A percentile compares a stretch with the other conserved stretches of the same genome.
Evolutionary conservation across 2,329 filamentous ascomycete genomes (phyloP).

Genomic region (Leptographium lundbergii): DNA sequence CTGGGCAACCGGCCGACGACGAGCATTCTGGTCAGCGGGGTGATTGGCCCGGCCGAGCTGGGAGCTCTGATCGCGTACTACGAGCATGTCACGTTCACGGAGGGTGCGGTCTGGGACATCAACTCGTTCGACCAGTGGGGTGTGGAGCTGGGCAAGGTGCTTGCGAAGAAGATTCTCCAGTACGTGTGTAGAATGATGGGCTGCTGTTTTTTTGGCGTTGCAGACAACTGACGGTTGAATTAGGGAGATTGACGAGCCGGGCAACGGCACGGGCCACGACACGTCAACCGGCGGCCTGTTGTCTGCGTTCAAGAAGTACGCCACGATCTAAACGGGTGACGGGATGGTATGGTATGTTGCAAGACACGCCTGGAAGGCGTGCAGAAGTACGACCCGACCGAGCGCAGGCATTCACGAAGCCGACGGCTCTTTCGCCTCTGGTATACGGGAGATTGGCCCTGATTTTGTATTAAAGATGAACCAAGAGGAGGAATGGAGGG

Average conservation of each 20-base stretch:
- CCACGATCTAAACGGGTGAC: constrained; percentile 25
- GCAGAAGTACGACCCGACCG: no score
- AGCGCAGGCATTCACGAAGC: no score
- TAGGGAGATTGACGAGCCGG: constrained; percentile 67
- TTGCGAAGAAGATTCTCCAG: constrained; percentile 80
- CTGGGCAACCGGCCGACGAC: constrained; percentile 94
- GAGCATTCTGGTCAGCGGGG: constrained; percentile 75
- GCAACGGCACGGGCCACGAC: constrained; percentile 64
- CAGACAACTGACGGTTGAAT: neutral
- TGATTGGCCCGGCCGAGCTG: constrained; percentile 87
- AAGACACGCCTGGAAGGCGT: no score
- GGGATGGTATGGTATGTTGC: no score
- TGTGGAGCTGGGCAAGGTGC: constrained; percentile 90
- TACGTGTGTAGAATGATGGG: constrained; percentile 4
- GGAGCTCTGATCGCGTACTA: constrained; percentile 97
- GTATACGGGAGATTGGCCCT: no score
- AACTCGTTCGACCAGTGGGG: constrained; percentile 99
- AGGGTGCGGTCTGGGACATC: constrained; percentile 98
- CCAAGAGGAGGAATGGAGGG: no score
- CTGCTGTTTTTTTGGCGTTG: no score
- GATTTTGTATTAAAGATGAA: no score
- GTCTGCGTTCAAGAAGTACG: constrained; percentile 76
- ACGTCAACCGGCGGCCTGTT: constrained; percentile 80
- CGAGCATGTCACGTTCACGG: constrained; percentile 95
- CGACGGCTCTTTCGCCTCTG: no score